These are phyloP conservation scores for Coemansia sp. DNA, from an alignment of 192 early-diverging fungal species.

Conservation along the genomic window DNA sequence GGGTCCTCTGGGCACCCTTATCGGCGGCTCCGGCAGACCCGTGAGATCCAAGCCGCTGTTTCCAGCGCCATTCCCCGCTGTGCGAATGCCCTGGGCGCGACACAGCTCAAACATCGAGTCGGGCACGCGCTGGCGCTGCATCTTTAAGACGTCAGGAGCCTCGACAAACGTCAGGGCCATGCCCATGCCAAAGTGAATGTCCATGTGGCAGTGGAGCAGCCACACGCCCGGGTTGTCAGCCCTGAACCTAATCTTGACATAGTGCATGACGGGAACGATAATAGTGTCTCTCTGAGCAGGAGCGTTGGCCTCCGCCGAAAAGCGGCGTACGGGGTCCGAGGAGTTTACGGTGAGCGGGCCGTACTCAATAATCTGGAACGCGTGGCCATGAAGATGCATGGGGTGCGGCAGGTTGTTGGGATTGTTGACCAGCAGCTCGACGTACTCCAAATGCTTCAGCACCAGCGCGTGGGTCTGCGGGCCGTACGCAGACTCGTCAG, in stretches of 20 bases:
- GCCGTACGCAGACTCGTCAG: constrained; percentile 62
- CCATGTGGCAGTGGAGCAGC: constrained; percentile 81
- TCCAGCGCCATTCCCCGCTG: constrained; percentile 73
- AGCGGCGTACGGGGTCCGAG: not conserved
- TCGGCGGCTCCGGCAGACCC: constrained; percentile 49
- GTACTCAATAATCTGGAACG: constrained; percentile 74
- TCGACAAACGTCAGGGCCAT: constrained; percentile 70
- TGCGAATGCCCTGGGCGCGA: constrained; percentile 55
- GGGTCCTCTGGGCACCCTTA: not conserved
- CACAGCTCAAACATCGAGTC: constrained; percentile 61
- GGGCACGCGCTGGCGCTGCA: constrained; percentile 49
- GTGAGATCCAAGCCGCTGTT: constrained; percentile 65
- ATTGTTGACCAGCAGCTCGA: constrained; percentile 74
- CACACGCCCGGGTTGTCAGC: constrained; percentile 82
- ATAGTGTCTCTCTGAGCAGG: constrained; percentile 74
- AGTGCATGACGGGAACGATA: constrained; percentile 58
- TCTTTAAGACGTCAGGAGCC: constrained; percentile 64
- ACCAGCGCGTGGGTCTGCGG: constrained; percentile 62
- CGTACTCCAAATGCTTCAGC: constrained; percentile 60
- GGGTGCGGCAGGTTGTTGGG: constrained; percentile 64
- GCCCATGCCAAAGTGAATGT: constrained; percentile 63
- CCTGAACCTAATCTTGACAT: constrained; percentile 68
- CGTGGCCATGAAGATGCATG: constrained; percentile 81
- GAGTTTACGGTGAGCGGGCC: constrained; percentile 39
- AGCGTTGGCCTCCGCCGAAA: not conserved